Evolutionary conservation across 805 yeast genomes (phyloP).

Genomic region (Clavispora vitiphila): DNA sequence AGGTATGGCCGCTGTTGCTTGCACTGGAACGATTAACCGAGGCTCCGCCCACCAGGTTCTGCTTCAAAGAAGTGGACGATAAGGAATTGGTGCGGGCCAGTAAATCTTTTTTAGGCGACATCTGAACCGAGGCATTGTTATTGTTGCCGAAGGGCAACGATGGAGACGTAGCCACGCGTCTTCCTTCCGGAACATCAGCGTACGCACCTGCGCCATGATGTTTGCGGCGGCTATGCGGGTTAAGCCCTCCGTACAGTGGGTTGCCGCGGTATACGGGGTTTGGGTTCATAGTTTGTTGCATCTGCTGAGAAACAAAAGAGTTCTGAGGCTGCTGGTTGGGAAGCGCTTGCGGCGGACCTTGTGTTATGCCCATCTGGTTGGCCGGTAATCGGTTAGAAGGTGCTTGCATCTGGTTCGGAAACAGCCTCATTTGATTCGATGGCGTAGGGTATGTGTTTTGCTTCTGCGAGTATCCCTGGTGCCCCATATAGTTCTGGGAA

Average conservation of each 20-base stretch:
- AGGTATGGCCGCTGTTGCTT: slow-evolving; percentile 6
- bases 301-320: neutral
- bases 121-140: neutral
- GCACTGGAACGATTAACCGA: slow-evolving; percentile 3
- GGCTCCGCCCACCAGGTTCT: slow-evolving; percentile 1
- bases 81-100: slow-evolving; percentile 26
- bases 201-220: slow-evolving; percentile 13
- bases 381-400: neutral
- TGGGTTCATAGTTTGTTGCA: neutral
- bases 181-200: slow-evolving; percentile 3
- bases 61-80: slow-evolving; percentile 17
- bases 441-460: neutral
- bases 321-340: neutral
- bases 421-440: neutral
- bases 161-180: slow-evolving; percentile 31
- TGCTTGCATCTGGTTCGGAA: neutral
- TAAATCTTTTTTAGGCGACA: neutral
- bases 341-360: neutral
- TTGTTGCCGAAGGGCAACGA: slow-evolving; percentile 7
- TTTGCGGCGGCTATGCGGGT: neutral
- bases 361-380: neutral
- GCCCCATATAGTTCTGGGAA: neutral
- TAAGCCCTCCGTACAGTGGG: neutral
- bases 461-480: neutral
- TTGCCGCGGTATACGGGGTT: neutral